Evolutionary conservation across 257 asterid species (phyloP).

Genomic region (Penstemon barbatus): DNA sequence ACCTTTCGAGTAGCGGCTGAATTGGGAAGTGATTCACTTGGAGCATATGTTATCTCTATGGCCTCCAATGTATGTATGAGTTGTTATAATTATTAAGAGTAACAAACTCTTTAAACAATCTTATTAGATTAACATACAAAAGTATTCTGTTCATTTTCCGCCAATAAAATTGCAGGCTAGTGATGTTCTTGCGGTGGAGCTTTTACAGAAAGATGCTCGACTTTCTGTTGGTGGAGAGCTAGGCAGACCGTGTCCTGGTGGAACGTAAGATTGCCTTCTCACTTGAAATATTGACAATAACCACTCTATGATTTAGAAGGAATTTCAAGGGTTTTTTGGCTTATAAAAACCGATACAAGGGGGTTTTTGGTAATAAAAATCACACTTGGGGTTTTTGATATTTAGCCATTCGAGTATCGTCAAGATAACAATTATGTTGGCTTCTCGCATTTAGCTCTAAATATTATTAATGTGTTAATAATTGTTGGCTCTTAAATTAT

Average conservation of each 20-base stretch:
- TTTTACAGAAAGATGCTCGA: slow-evolving; percentile 91
- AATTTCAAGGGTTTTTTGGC: too few relatives aligned
- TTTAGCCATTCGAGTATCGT: too few relatives aligned
- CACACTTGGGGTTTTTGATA: too few relatives aligned
- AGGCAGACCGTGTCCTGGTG: slow-evolving; percentile 76
- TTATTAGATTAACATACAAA: too few relatives aligned
- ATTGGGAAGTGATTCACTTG: slow-evolving; percentile 88
- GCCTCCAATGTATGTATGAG: slow-evolving; percentile 71
- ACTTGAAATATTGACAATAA: too few relatives aligned
- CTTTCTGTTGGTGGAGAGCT: slow-evolving; percentile 78
- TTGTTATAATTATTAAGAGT: too few relatives aligned
- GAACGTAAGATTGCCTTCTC: slow-evolving; percentile 57
- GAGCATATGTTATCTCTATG: slow-evolving; percentile 99
- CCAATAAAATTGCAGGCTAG: slow-evolving; percentile 71
- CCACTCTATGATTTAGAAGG: too few relatives aligned
- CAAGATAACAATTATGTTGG: too few relatives aligned
- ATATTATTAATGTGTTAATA: not conserved
- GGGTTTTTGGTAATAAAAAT: too few relatives aligned
- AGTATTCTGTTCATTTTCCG: slow-evolving; percentile 16
- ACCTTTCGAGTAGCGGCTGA: slow-evolving; percentile 96
- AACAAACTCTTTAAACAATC: too few relatives aligned
- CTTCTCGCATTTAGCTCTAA: too few relatives aligned
- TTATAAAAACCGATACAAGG: too few relatives aligned
- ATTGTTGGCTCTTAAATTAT: not conserved
- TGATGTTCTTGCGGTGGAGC: slow-evolving; percentile 99